phyloP scores from a whole-genome alignment of 768 basidiomycete species.

The Tulasnella sp. region DNA sequence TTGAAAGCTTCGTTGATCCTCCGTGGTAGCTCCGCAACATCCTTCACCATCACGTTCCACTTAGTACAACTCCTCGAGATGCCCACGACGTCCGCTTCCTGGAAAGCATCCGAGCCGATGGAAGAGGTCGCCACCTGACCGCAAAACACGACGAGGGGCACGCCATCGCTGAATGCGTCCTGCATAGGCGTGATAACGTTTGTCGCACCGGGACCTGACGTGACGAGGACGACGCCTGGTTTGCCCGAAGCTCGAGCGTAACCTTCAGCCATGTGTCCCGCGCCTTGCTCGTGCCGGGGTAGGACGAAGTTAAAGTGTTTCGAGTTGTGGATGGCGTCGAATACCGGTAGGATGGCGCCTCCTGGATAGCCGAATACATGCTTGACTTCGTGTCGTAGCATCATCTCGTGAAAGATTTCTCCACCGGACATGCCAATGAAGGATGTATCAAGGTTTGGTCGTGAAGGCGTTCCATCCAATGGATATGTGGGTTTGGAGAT shows the following conservation, averaged over 20 bases:
- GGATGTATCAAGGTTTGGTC: conserved; percentile 43
- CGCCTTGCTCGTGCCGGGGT: conserved; percentile 95
- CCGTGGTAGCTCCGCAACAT: conserved; percentile 85
- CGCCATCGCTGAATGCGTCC: conserved; percentile 88
- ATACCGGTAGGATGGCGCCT: conserved; percentile 97
- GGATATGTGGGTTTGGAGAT: conserved; percentile 29
- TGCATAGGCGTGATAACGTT: conserved; percentile 98
- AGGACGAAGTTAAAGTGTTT: conserved; percentile 90
- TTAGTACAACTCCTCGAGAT: conserved; percentile 97
- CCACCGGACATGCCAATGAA: conserved; percentile 94
- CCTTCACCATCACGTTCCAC: conserved; percentile 99
- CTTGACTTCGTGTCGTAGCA: conserved; percentile 92
- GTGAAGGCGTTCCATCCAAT: not conserved
- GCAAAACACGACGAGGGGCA: conserved; percentile 88
- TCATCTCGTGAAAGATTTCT: conserved; percentile 99
- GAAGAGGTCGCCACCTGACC: conserved; percentile 99
- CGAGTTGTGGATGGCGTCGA: conserved; percentile 97
- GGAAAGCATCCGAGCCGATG: conserved; percentile 98
- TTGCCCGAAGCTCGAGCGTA: conserved; percentile 97
- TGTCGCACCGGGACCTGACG: conserved; percentile 94
- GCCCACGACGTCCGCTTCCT: conserved; percentile 94
- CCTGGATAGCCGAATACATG: conserved; percentile 98
- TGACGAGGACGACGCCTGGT: conserved; percentile 95
- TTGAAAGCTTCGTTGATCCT: conserved; percentile 99
- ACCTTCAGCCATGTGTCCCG: conserved; percentile 98